Conservation (phyloP, 2,329 filamentous ascomycete species). For the Elsinoe necatrix region DNA sequence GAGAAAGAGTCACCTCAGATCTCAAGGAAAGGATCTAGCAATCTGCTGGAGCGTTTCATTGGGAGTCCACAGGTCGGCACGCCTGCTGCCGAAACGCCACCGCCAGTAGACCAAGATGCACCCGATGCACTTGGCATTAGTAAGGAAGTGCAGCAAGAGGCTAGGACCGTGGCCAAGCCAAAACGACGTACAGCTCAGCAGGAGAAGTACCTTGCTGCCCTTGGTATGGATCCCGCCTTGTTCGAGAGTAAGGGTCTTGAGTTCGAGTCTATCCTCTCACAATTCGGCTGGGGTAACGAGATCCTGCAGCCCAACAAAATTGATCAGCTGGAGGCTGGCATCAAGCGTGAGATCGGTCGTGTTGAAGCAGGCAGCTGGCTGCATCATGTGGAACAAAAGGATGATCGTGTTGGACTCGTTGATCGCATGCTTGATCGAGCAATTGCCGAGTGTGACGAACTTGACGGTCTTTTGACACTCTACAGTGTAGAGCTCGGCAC, state of each 20-base stretch:
- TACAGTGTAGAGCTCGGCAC: conserved; percentile 94
- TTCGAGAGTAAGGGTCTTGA: conserved; percentile 69
- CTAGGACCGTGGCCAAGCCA: conserved; percentile 10
- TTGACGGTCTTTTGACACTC: conserved; percentile 86
- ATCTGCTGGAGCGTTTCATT: background rate
- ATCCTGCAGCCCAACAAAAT: conserved; percentile 66
- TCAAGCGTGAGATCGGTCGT: conserved; percentile 80
- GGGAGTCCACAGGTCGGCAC: background rate
- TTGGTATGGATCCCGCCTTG: conserved; percentile 70
- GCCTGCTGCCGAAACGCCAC: background rate
- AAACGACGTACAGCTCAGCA: conserved; percentile 64
- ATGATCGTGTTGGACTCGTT: conserved; percentile 80
- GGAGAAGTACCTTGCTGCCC: conserved; percentile 63
- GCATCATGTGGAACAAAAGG: conserved; percentile 71
- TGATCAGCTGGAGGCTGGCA: conserved; percentile 70
- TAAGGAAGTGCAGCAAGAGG: background rate
- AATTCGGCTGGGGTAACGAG: conserved; percentile 81
- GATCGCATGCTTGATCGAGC: conserved; percentile 78
- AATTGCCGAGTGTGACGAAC: conserved; percentile 91
- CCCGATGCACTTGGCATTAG: conserved; percentile 13
- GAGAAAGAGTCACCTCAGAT: conserved; percentile 15
- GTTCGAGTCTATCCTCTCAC: conserved; percentile 72
- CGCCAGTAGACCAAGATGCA: background rate
- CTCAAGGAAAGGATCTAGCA: conserved; percentile 2
- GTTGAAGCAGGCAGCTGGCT: conserved; percentile 92